Base-by-base conservation (phyloP, 108 stramenopile species). In the Aurantiochytrium sp. region DNA sequence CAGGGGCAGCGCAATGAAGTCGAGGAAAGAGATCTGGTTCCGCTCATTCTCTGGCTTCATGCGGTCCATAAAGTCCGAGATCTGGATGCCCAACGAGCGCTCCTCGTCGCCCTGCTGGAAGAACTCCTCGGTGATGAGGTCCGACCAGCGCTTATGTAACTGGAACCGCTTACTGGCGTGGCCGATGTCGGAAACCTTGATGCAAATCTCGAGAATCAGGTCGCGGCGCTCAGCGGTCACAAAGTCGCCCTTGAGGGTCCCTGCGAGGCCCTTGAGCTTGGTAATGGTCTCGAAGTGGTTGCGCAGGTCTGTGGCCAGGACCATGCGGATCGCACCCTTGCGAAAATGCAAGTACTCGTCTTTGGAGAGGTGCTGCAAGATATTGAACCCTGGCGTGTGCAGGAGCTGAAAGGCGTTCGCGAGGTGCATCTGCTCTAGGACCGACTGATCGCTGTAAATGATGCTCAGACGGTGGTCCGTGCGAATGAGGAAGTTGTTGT, bases 381-480 rank as follows among this genome's bases (percentile, higher is more conserved):
- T 69, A 53, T 91, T 69, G 6, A 34, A 48, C 27, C 85, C 85
- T 22, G 91, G 92, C 21, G 89, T 34, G 39, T 73, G 45, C 69
- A 94, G 27, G 4, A 94, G 39, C 42, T 55, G 52, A 55, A 92
- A 94, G 6, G 93, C 91, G 39, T 91, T 89, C 3, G 92, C 41
- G 12, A 89, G 41, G 90, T 94, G 93, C 68, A 91, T 91, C 88
- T 94, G 92, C 50, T 94, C 93, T 22, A 94, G 88, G 54, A 92
- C 90, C 2, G 88, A 87, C 0, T 65, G 50, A 68, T 94, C 93
- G 68, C 93, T 94, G 91, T 94, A 93, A 45, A 68, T 85, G 24
- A 93, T 39, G 4, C 92, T 91, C 30, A 94, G 50, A 15, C 55
- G 27, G 68, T 92, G 89, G 15, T 31, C 41, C 2, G 89, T 88